Conservation (phyloP, 169 alveolate species). For the Plasmodium vivax region DNA sequence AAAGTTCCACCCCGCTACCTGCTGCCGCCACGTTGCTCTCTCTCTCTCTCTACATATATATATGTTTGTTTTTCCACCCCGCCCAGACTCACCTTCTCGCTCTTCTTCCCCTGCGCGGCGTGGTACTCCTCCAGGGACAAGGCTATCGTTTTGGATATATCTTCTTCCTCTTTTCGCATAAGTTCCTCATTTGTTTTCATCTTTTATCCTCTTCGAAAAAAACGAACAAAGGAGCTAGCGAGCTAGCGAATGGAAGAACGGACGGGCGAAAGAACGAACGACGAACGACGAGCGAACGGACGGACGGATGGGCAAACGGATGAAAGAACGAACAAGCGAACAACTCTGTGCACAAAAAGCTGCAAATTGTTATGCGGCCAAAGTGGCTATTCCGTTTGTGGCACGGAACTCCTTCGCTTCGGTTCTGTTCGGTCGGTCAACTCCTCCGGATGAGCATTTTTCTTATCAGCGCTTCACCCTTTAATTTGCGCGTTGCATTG, state of each 20-base stretch:
- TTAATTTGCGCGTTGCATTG: background rate
- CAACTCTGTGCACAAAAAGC: background rate
- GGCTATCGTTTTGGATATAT: constrained; percentile 63
- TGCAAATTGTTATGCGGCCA: background rate
- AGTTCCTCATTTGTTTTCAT: constrained; percentile 75
- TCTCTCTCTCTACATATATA: background rate
- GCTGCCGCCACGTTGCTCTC: background rate
- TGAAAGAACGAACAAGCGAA: background rate
- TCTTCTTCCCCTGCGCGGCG: constrained; percentile 31
- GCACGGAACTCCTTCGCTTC: background rate
- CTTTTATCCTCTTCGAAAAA: constrained; percentile 6
- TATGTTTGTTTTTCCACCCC: background rate
- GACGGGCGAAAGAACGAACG: background rate
- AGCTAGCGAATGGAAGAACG: background rate
- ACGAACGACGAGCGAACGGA: background rate
- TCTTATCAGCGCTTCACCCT: background rate
- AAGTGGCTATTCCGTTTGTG: background rate
- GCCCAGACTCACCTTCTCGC: constrained; percentile 8
- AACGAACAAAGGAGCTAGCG: background rate
- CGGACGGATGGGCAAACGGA: background rate
- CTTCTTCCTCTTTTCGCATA: constrained; percentile 71
- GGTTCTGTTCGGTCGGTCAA: background rate
- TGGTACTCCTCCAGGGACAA: constrained; percentile 60
- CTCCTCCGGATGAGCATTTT: background rate
- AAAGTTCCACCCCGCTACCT: background rate